Conservation (phyloP, 441 rosid species). For the Populus hybrid region DNA sequence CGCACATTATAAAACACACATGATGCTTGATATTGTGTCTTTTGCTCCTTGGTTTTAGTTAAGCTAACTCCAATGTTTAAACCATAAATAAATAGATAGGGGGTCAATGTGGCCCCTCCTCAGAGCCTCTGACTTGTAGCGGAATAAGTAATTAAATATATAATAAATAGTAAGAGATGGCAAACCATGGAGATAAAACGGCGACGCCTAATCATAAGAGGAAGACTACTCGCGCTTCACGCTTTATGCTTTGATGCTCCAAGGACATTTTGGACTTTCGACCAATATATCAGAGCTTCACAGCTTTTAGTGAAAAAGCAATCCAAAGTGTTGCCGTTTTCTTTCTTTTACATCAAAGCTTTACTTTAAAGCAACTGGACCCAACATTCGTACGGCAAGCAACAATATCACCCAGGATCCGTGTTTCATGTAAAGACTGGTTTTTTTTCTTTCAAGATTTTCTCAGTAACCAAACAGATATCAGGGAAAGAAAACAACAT, state of each 20-base stretch:
- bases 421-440: neutral
- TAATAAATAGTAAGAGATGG: too few relatives aligned
- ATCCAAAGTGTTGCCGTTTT: neutral
- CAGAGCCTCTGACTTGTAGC: too few relatives aligned
- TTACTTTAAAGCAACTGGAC: neutral
- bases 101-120: too few relatives aligned
- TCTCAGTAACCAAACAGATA: conserved; percentile 5
- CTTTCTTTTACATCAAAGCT: neutral
- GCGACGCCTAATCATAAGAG: neutral
- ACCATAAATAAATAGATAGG: too few relatives aligned
- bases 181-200: too few relatives aligned
- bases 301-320: neutral
- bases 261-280: neutral
- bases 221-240: neutral
- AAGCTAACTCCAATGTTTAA: too few relatives aligned
- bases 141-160: too few relatives aligned
- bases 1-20: too few relatives aligned
- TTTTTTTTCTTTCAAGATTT: neutral
- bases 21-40: too few relatives aligned
- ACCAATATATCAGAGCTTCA: neutral
- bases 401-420: neutral
- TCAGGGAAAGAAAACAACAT: conserved; percentile 11
- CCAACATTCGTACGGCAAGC: neutral
- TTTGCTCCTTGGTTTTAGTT: too few relatives aligned
- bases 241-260: neutral